phyloP scores from a whole-genome alignment of 805 yeast species.

The Zygosaccharomyces bailii region DNA sequence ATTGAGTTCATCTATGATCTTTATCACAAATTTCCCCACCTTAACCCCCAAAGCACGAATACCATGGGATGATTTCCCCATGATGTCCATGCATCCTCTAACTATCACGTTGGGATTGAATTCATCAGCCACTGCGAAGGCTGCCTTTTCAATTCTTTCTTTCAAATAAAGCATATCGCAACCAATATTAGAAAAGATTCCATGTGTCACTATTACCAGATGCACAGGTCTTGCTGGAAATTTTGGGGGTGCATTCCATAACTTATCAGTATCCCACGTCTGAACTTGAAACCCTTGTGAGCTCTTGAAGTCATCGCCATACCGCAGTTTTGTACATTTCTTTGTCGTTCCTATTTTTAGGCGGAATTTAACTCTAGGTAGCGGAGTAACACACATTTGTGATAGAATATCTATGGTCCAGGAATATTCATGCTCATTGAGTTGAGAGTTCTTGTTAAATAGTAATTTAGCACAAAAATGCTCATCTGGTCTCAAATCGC shows the following conservation, averaged over 20 bases:
- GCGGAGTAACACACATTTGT: constrained; percentile 70
- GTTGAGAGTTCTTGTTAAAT: constrained; percentile 42
- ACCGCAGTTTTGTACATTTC: constrained; percentile 15
- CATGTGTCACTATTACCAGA: constrained; percentile 84
- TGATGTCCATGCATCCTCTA: constrained; percentile 79
- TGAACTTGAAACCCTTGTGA: constrained; percentile 21
- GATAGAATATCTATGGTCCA: constrained; percentile 83
- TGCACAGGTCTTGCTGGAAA: constrained; percentile 60
- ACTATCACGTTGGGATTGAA: constrained; percentile 58
- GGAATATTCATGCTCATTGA: constrained; percentile 41
- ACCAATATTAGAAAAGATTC: constrained; percentile 83
- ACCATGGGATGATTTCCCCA: constrained; percentile 86
- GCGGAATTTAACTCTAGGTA: constrained; percentile 66
- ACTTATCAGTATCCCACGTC: constrained; percentile 53
- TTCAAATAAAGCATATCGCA: constrained; percentile 88
- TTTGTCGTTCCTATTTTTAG: constrained; percentile 52
- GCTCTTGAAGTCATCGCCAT: constrained; percentile 1
- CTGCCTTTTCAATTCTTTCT: constrained; percentile 61
- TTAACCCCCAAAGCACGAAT: constrained; percentile 78
- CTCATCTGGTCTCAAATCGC: constrained; percentile 69
- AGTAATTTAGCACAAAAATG: constrained; percentile 54
- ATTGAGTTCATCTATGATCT: constrained; percentile 46
- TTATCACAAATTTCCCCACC: constrained; percentile 63
- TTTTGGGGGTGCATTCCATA: constrained; percentile 73
- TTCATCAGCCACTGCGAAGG: constrained; percentile 17